Evolutionary conservation across 2,329 filamentous ascomycete genomes (phyloP), one percentile per base, ranked within the genome.

Genomic region (Diplodia sapinea): DNA sequence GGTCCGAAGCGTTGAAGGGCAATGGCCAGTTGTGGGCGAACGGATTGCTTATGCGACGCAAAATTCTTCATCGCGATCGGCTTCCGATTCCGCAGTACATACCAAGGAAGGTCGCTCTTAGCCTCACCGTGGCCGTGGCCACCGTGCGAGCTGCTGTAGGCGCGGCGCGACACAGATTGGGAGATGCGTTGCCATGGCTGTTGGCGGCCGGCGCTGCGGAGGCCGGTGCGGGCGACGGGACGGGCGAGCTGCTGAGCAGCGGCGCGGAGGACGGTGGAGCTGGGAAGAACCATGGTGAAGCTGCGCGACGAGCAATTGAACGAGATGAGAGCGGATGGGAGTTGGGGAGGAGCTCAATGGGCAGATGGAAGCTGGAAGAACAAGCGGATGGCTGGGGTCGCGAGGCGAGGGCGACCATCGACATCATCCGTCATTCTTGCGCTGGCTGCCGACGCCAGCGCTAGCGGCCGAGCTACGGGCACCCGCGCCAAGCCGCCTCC

Each of bases 91-190:
- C 33, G 51, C 38, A 38, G n/a, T 65, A 54, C 76, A 54, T 73
- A 81, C 80, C 80, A 82, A 71, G 80, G 79, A 13, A 79, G 68
- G 68, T 82, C 79, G 69, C 79, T 80, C 71, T 72, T 68, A 9
- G 71, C 68, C 43, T 59, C 38, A 56, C 69, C 74, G 72, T 79
- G 73, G 38, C 57, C 36, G 15, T 73, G 66, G n/a, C 71, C 71
- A 61, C 75, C 76, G 69, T 74, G 74, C 15, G 67, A 73, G 65
- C 75, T 78, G 68, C 79, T 77, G 69, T 81, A 82, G 57, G 76
- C 74, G 71, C 79, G 75, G 70, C 77, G 69, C 71, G 69, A 67
- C 56, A 65, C 70, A n/a, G 62, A 64, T 71, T 79, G 79, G 29
- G 77, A 69, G 65, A 74, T 70, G 61, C 73, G 76, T 69, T 77